Conservation (phyloP, 2,329 filamentous ascomycete species). For the Pestalotiopsis fici region DNA sequence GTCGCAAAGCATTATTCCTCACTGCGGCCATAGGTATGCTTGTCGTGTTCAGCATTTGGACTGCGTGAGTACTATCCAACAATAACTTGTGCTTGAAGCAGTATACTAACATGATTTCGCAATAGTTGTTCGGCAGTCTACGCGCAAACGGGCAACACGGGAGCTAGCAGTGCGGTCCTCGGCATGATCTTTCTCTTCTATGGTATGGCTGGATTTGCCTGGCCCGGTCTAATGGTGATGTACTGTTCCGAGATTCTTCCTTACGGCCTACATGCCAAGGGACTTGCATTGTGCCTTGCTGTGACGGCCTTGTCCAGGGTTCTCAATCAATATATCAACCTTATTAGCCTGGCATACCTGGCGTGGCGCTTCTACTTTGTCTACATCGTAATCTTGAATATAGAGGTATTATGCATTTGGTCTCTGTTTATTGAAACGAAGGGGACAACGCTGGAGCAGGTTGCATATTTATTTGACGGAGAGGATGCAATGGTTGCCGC, state of each 20-base stretch:
- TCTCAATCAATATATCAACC: slow-evolving; percentile 45
- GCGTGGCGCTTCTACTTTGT: slow-evolving; percentile 59
- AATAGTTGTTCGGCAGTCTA: slow-evolving; percentile 29
- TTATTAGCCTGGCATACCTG: slow-evolving; percentile 50
- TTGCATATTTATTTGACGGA: not conserved
- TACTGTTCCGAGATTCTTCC: slow-evolving; percentile 55
- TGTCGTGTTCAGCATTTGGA: slow-evolving; percentile 34
- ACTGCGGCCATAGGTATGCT: slow-evolving; percentile 26
- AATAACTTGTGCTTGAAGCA: not conserved
- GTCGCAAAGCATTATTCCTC: slow-evolving; percentile 15
- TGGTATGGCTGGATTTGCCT: slow-evolving; percentile 54
- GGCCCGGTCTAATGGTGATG: slow-evolving; percentile 50
- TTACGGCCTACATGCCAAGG: slow-evolving; percentile 51
- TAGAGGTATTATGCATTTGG: not conserved
- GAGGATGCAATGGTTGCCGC: not conserved
- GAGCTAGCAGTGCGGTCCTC: slow-evolving; percentile 25
- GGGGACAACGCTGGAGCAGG: not conserved
- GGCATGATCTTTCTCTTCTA: slow-evolving; percentile 34
- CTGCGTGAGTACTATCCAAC: slow-evolving; percentile 14
- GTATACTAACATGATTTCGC: not conserved
- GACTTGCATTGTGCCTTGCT: slow-evolving; percentile 37
- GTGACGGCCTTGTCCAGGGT: slow-evolving; percentile 28
- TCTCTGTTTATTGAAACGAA: not conserved
- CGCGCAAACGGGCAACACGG: slow-evolving; percentile 25
- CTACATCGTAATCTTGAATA: slow-evolving; percentile 47